Evolutionary conservation across 768 basidiomycete species (phyloP).

Genomic region (Russula vinacea): DNA sequence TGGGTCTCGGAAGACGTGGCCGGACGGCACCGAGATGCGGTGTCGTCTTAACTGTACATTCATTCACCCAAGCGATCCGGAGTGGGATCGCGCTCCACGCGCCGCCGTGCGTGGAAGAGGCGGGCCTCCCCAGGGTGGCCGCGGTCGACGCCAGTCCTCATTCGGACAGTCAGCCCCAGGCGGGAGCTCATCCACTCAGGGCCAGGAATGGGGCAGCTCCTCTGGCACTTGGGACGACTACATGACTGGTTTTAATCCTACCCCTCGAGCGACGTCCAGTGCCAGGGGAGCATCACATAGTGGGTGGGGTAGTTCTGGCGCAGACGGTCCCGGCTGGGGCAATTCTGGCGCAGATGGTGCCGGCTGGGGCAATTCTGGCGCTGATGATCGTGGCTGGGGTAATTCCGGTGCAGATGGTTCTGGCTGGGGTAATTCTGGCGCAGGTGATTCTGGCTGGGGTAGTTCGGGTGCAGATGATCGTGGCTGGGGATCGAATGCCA

Average conservation of each 20-base stretch:
- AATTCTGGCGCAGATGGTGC: neutral
- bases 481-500: slow-evolving; percentile 3
- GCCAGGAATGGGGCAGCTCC: neutral
- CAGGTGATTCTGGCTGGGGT: slow-evolving; percentile 15
- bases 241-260: slow-evolving; percentile 2
- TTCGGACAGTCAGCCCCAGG: slow-evolving; percentile 5
- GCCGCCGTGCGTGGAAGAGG: neutral
- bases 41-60: slow-evolving; percentile 19
- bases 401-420: neutral
- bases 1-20: slow-evolving; percentile 13
- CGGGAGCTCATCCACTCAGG: neutral
- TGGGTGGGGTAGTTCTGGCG: slow-evolving; percentile 17
- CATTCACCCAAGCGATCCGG: slow-evolving; percentile 20
- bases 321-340: slow-evolving; percentile 17
- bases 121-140: slow-evolving; percentile 4
- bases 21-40: slow-evolving; percentile 2
- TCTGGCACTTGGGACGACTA: slow-evolving; percentile 20
- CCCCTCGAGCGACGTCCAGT: slow-evolving; percentile 1
- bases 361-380: slow-evolving; percentile 17
- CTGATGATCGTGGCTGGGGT: slow-evolving; percentile 17
- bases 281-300: neutral
- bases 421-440: slow-evolving; percentile 19
- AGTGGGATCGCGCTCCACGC: slow-evolving; percentile 17
- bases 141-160: slow-evolving; percentile 15
- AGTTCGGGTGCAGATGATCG: neutral